Conservation (phyloP, 306 rosid species). For the Glycine latifolia region DNA sequence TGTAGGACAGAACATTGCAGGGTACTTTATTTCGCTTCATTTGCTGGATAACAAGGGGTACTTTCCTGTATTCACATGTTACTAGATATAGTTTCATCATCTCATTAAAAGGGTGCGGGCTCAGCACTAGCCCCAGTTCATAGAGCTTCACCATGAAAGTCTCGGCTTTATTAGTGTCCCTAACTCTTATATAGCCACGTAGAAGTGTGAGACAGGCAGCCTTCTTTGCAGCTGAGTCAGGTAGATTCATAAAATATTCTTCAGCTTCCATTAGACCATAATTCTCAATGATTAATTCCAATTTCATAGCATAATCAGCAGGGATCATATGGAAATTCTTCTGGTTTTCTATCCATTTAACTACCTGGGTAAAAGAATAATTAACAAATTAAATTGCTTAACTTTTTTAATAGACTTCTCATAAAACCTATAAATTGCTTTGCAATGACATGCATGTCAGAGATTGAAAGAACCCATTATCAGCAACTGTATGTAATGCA, state of each 20-base stretch:
- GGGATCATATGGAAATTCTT: slow-evolving; percentile 49
- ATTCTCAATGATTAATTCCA: slow-evolving; percentile 62
- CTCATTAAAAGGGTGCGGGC: slow-evolving; percentile 74
- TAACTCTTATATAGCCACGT: slow-evolving; percentile 60
- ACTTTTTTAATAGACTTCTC: slow-evolving; percentile 3
- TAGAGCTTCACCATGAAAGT: slow-evolving; percentile 73
- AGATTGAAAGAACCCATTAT: slow-evolving; percentile 2
- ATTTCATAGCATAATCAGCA: slow-evolving; percentile 63
- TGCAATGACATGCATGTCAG: not conserved
- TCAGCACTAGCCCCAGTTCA: slow-evolving; percentile 68
- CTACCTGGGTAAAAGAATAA: slow-evolving; percentile 53
- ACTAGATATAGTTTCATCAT: slow-evolving; percentile 88
- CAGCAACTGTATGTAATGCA: not conserved
- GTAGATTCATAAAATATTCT: slow-evolving; percentile 60
- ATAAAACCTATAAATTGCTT: not conserved
- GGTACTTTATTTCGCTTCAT: slow-evolving; percentile 76
- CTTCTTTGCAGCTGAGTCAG: slow-evolving; percentile 62
- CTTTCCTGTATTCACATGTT: slow-evolving; percentile 66
- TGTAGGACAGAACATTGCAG: slow-evolving; percentile 77
- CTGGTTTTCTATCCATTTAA: slow-evolving; percentile 69
- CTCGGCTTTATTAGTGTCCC: slow-evolving; percentile 69
- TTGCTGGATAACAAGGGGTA: slow-evolving; percentile 66
- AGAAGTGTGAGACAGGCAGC: slow-evolving; percentile 71
- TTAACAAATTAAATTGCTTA: slow-evolving; percentile 15
- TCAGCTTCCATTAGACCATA: slow-evolving; percentile 72